phyloP scores from a whole-genome alignment of 441 rosid genomes.

The Pelargonium australe region DNA sequence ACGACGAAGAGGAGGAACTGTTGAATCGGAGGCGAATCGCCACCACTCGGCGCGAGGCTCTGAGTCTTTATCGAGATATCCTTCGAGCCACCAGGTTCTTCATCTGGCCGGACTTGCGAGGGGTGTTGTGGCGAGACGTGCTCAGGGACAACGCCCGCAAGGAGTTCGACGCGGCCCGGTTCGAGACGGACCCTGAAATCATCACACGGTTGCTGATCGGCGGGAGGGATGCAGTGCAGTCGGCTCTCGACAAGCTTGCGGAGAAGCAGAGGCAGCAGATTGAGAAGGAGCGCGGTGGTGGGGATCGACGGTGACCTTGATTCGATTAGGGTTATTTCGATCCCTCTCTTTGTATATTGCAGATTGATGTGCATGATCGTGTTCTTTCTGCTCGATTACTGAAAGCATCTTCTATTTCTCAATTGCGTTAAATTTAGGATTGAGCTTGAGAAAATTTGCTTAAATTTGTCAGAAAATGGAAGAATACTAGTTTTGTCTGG shows the following conservation, averaged over 20 bases:
- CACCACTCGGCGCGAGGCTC: slow-evolving; percentile 62
- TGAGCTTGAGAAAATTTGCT: no score
- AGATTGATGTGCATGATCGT: background rate
- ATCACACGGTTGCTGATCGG: slow-evolving; percentile 67
- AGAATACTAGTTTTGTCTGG: no score
- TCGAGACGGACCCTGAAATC: slow-evolving; percentile 74
- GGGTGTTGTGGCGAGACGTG: slow-evolving; percentile 65
- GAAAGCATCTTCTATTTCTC: background rate
- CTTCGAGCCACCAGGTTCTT: slow-evolving; percentile 72
- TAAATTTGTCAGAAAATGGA: no score
- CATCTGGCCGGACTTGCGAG: slow-evolving; percentile 66
- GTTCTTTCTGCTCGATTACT: background rate
- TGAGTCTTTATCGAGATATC: slow-evolving; percentile 75
- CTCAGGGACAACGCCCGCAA: slow-evolving; percentile 75
- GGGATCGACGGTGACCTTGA: slow-evolving; percentile 8
- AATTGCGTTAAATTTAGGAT: no score
- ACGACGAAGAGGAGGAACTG: slow-evolving; percentile 58
- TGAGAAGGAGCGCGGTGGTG: slow-evolving; percentile 35
- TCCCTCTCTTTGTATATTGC: background rate
- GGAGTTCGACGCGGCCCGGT: slow-evolving; percentile 75
- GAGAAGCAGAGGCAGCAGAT: slow-evolving; percentile 69
- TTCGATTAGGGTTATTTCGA: background rate
- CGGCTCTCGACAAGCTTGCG: slow-evolving; percentile 60
- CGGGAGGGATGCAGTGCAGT: slow-evolving; percentile 28
- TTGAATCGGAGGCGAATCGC: slow-evolving; percentile 49